Percentiles rank a stretch among this genome's conserved stretches.
These are phyloP conservation scores for Chaetomium cochliodes DNA, from an alignment of 495 filamentous ascomycete species.

Conservation along the genomic window DNA sequence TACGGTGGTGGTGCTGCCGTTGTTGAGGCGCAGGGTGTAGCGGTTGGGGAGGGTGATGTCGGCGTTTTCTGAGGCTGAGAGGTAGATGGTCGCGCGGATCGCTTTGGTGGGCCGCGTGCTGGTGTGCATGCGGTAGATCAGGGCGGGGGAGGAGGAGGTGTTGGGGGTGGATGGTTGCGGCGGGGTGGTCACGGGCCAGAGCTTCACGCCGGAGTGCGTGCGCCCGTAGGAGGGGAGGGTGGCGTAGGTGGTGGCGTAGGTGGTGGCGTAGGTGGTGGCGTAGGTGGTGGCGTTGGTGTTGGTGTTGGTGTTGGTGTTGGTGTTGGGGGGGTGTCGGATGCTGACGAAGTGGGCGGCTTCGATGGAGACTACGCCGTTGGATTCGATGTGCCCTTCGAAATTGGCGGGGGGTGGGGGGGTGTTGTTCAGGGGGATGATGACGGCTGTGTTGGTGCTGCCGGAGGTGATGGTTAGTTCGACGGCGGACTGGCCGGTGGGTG, in stretches of 20 bases:
- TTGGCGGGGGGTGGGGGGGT: constrained; percentile 45
- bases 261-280: no score
- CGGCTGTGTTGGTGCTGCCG: constrained; percentile 37
- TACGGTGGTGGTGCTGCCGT: constrained; percentile 41
- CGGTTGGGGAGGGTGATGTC: constrained; percentile 51
- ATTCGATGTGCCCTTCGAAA: constrained; percentile 60
- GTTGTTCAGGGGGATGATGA: constrained; percentile 52
- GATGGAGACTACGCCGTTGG: constrained; percentile 52
- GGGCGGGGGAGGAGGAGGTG: constrained; percentile 40
- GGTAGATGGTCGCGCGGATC: constrained; percentile 53
- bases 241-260: constrained; percentile 43
- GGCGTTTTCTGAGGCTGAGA: constrained; percentile 54
- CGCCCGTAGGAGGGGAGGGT: constrained; percentile 51
- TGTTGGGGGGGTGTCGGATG: constrained; percentile 36
- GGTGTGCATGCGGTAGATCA: constrained; percentile 59
- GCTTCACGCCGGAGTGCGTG: constrained; percentile 54
- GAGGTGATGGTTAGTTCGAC: constrained; percentile 44
- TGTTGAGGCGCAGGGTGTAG: constrained; percentile 55
- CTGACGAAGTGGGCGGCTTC: constrained; percentile 55
- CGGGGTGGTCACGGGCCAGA: constrained; percentile 24
- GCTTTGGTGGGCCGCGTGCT: constrained; percentile 47
- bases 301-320: constrained; percentile 31
- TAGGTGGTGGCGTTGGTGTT: constrained; percentile 27
- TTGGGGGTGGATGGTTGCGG: constrained; percentile 29
- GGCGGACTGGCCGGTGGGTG: constrained; percentile 46